Evolutionary conservation across 306 rosid species (phyloP), one percentile per base, ranked within the genome.

Genomic region (Heteromeles arbutifolia): DNA sequence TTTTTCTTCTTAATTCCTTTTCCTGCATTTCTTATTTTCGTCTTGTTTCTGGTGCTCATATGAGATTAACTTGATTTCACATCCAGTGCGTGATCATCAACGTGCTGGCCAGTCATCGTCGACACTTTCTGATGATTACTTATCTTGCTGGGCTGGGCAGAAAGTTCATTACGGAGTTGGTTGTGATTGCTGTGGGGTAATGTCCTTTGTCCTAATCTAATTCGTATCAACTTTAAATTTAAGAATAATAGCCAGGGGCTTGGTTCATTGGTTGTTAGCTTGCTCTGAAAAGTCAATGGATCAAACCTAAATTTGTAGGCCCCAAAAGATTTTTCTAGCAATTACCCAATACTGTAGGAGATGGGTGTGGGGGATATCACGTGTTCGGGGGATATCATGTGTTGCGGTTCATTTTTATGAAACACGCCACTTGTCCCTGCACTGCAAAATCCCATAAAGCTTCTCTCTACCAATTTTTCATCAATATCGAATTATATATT

Each of bases 151-250:
- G 82, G 37, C 77, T 21, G 86, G 37, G 77, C 77, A 67, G 81
- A 75, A 43, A 87, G 44, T 87, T 85, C 98, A 93, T 74, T 0
- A 64, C 45, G 80, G 26, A 70, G 65, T 69, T 84, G 98, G 98
- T 39, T 91, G 98, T 77, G 98, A 93, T 79, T 84, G 73, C 82
- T 93, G 98, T 25, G 97, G 98, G 97, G 97, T 93, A 89, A 84
- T 67, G 72, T 44, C 72, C 69, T 76, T 50, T 72, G 43, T 29
- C 39, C 31, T 69, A 67, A 74, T 76, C 65, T 69, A 28, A 17
- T 50, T 25, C 14, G 6, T 48, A 13, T 56, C 19, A 50, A 70
- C 39, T 52, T 70, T 48, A 34, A 18, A 29, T 52, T 53, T 52
- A 32, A 29, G 48, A 31, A 14, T 70, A 29, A 70, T 29, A 28